These are phyloP conservation scores for Wickerhamiella kazuoi DNA, from an alignment of 805 yeast species.

Conservation along the genomic window DNA sequence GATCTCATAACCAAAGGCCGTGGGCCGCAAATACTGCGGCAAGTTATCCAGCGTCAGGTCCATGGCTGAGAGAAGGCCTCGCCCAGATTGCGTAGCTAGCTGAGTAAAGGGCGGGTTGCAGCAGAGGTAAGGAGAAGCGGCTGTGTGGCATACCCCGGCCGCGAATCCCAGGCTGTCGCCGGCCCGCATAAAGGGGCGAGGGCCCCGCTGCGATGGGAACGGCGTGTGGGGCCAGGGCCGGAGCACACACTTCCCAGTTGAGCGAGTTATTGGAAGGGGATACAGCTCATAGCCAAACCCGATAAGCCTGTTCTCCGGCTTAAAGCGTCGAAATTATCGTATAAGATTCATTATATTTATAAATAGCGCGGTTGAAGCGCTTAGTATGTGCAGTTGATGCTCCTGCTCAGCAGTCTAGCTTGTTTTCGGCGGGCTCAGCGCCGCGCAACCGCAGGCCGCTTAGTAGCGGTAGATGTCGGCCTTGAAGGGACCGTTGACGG, in stretches of 20 bases:
- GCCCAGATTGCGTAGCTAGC: not conserved
- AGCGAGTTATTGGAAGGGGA: too few relatives aligned
- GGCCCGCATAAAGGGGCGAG: too few relatives aligned
- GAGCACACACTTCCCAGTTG: too few relatives aligned
- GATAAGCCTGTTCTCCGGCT: too few relatives aligned
- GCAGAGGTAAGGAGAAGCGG: too few relatives aligned
- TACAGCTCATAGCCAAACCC: too few relatives aligned
- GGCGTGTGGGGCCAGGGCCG: not conserved
- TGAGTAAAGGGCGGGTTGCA: too few relatives aligned
- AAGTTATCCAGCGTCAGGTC: constrained; percentile 1
- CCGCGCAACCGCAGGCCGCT: constrained; percentile 12
- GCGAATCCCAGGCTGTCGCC: too few relatives aligned
- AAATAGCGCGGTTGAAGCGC: constrained; percentile 7
- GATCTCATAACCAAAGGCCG: constrained; percentile 2
- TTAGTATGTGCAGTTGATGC: constrained; percentile 18
- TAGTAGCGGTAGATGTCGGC: constrained; percentile 96
- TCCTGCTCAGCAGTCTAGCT: constrained; percentile 6
- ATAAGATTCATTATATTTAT: not conserved
- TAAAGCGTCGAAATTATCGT: too few relatives aligned
- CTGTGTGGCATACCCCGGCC: too few relatives aligned
- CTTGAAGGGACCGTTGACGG: constrained; percentile 92
- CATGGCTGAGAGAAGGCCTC: not conserved
- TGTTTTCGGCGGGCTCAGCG: not conserved
- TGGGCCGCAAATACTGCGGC: constrained; percentile 5
- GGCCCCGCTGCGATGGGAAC: too few relatives aligned